phyloP scores from a whole-genome alignment of 306 rosid species.

The Acacia acuminata region DNA sequence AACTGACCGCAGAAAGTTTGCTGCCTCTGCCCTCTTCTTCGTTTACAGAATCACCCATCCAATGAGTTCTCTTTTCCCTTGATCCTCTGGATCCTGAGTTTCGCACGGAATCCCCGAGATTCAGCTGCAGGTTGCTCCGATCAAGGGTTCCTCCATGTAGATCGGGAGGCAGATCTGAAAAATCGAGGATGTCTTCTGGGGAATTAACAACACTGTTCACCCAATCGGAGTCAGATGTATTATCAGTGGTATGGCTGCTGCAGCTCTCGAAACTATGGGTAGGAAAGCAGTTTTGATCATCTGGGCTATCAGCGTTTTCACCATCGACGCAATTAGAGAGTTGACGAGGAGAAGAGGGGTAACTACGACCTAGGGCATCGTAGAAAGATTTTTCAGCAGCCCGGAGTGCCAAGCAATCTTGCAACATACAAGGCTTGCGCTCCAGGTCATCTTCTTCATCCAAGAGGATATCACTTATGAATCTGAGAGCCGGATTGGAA shows the following conservation, averaged over 20 bases:
- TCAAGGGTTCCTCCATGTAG: constrained; percentile 27
- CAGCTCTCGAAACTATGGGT: constrained; percentile 33
- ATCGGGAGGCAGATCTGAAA: constrained; percentile 29
- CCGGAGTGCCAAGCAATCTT: constrained; percentile 72
- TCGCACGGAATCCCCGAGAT: background rate
- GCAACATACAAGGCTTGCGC: constrained; percentile 75
- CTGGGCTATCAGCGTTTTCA: constrained; percentile 13
- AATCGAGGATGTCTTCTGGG: constrained; percentile 10
- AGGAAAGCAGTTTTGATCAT: constrained; percentile 30
- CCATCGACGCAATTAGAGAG: constrained; percentile 14
- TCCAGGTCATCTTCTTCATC: constrained; percentile 81
- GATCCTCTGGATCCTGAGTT: constrained; percentile 15
- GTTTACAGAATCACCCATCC: constrained; percentile 29
- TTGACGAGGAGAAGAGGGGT: constrained; percentile 47
- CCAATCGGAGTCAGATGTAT: constrained; percentile 35
- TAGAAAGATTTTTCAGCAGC: constrained; percentile 86
- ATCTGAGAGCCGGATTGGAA: constrained; percentile 63
- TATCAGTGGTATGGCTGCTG: constrained; percentile 44
- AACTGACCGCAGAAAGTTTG: constrained; percentile 48
- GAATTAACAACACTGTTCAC: constrained; percentile 35
- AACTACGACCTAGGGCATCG: constrained; percentile 62
- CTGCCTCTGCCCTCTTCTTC: constrained; percentile 45
- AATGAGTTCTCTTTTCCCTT: constrained; percentile 44
- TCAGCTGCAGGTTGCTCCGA: constrained; percentile 2
- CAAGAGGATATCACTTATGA: constrained; percentile 70